These are phyloP conservation scores for Xylaria longipes DNA, from an alignment of 495 filamentous ascomycete genomes.

Conservation along the genomic window DNA sequence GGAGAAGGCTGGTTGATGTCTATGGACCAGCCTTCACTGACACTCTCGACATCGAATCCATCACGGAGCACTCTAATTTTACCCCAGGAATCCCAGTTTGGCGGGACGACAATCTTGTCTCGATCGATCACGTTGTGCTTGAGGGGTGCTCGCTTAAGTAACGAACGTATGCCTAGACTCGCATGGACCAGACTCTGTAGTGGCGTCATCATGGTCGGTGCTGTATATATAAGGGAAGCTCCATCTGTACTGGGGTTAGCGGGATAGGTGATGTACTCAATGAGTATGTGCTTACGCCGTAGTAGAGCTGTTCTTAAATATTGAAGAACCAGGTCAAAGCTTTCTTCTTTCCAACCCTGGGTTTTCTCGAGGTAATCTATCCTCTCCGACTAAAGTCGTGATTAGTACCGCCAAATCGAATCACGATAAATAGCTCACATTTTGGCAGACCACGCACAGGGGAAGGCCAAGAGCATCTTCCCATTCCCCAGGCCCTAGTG, in stretches of 20 bases:
- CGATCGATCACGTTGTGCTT: conserved; percentile 96
- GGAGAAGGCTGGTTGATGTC: conserved; percentile 70
- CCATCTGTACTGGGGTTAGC: conserved; percentile 66
- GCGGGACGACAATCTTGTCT: conserved; percentile 91
- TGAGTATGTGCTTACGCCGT: conserved; percentile 66
- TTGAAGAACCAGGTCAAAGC: conserved; percentile 91
- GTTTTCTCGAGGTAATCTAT: conserved; percentile 88
- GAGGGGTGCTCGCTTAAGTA: conserved; percentile 78
- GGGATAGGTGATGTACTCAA: neutral
- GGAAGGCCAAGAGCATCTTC: conserved; percentile 89
- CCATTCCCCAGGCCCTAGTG: conserved; percentile 90
- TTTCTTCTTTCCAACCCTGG: conserved; percentile 89
- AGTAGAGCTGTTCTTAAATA: conserved; percentile 85
- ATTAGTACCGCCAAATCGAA: conserved; percentile 35
- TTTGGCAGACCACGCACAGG: conserved; percentile 91
- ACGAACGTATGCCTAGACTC: conserved; percentile 86
- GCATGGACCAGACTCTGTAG: conserved; percentile 86
- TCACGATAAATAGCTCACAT: conserved; percentile 57
- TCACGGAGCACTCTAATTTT: conserved; percentile 95
- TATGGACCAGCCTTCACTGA: conserved; percentile 82
- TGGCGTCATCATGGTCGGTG: conserved; percentile 76
- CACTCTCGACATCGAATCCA: conserved; percentile 88
- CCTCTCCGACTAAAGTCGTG: conserved; percentile 71
- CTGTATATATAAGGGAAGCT: conserved; percentile 88
- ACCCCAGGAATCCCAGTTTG: conserved; percentile 98